Percentiles rank a stretch among this genome's conserved stretches.
These are phyloP conservation scores for Clitoria ternatea DNA, from an alignment of 306 rosid genomes.

Conservation along the genomic window DNA sequence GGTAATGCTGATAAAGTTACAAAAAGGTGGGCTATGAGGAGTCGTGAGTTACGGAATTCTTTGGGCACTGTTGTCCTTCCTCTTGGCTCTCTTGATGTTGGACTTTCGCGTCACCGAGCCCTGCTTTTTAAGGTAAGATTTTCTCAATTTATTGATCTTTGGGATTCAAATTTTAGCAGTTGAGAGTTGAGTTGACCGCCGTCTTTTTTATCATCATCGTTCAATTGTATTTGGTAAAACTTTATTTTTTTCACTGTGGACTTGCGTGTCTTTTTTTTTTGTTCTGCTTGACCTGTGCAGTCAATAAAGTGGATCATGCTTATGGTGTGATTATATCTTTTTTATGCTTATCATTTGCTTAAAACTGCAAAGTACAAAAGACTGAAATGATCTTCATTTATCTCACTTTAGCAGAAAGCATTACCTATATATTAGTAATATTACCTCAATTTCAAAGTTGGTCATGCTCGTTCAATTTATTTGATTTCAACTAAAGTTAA, in stretches of 20 bases:
- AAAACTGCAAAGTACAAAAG: neutral
- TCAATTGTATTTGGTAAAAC: slow-evolving; percentile 1
- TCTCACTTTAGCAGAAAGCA: slow-evolving; percentile 16
- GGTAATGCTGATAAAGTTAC: slow-evolving; percentile 74
- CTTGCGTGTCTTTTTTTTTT: slow-evolving; percentile 1
- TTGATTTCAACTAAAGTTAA: slow-evolving; percentile 24
- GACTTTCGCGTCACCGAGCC: slow-evolving; percentile 98
- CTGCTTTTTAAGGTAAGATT: slow-evolving; percentile 80
- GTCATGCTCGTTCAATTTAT: slow-evolving; percentile 4
- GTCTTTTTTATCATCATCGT: neutral
- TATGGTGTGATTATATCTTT: neutral
- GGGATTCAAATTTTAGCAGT: neutral
- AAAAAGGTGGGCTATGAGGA: slow-evolving; percentile 71
- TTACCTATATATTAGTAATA: neutral
- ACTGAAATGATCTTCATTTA: neutral
- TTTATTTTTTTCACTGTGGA: neutral
- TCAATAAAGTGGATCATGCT: slow-evolving; percentile 1
- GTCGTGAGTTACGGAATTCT: slow-evolving; percentile 65
- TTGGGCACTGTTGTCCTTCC: slow-evolving; percentile 67
- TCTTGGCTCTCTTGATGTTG: slow-evolving; percentile 84
- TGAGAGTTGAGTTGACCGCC: neutral
- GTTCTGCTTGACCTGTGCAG: neutral
- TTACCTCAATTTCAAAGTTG: slow-evolving; percentile 7
- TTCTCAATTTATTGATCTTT: slow-evolving; percentile 10
- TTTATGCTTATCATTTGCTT: neutral